Base-by-base conservation (phyloP, 208 protist genomes). In the Crithidia bombi region DNA sequence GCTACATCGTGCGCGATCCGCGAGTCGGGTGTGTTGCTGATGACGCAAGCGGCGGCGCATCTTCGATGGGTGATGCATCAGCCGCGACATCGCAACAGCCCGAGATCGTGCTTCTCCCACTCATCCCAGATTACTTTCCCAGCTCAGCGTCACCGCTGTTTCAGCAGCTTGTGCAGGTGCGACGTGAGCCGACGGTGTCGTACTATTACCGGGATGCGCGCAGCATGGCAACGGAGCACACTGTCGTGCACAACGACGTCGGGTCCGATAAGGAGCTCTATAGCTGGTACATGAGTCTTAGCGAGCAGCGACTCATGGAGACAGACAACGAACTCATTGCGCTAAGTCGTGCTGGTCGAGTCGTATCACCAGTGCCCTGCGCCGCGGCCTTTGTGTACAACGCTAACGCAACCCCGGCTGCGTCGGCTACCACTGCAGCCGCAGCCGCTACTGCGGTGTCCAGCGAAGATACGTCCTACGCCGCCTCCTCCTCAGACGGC, bases 111-210 rank as follows among this genome's bases (percentile, higher is more conserved):
- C 78, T 92, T 25, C 79, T 90, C 44, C 87, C 86, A 0, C 74
- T 92, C 23, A 87, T 90, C 26, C 47, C 78, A 1, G 81, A 92
- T 15, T 92, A 90, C 69, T 90, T 92, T 55, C 73, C 81, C 41
- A 85, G 52, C 57, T 54, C 55, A 14, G 57, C 56, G 15, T 86
- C 69, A 6, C 70, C 66, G 35, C 73, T 87, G 7, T 90, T 92
- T 51, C 73, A 85, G 59, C 73, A 86, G 62, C 76, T 92, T 15
- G 47, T 86, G 23, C 44, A 59, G 28, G 79, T 86, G 50, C 79
- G 77, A 14, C 72, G 81, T 3, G 82, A 88, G 49, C 43, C 75
- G 9, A 68, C 61, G 25, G 67, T 85, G 10, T 46, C 61, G 19
- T 85, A 85, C 51, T 85, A 87, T 69, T 79, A 84, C 65, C 57